A percentile compares a stretch with the other conserved stretches of the same genome.
phyloP scores from a whole-genome alignment of 1,284 basidiomycete species.

The Leccinum fuscescens region DNA sequence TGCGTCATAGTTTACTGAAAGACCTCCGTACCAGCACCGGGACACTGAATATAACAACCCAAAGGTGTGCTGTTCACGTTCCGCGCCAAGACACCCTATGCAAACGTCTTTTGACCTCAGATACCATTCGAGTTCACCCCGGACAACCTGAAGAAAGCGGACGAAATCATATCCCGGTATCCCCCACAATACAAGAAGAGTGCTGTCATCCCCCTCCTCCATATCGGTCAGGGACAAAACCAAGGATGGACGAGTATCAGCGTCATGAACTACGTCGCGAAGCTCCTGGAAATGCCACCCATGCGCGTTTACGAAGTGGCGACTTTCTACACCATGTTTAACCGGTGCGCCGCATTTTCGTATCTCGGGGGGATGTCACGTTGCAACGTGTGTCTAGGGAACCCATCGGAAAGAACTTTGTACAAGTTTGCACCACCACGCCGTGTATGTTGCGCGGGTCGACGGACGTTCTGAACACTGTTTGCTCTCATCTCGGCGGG shows the following conservation, averaged over 20 bases:
- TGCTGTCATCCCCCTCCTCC: conserved; percentile 94
- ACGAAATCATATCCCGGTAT: conserved; percentile 91
- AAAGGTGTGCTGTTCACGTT: conserved; percentile 46
- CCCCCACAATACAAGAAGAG: conserved; percentile 98
- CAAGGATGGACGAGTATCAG: conserved; percentile 98
- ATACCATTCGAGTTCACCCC: conserved; percentile 88
- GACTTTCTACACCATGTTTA: conserved; percentile 99
- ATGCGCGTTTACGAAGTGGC: conserved; percentile 99
- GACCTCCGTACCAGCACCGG: conserved; percentile 65
- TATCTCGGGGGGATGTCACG: neutral
- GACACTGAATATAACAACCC: conserved; percentile 94
- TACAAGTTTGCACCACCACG: conserved; percentile 98
- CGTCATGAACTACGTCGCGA: conserved; percentile 98
- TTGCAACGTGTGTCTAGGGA: conserved; percentile 52
- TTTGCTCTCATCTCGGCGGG: conserved; percentile 81
- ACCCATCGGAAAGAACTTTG: conserved; percentile 92
- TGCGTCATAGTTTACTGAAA: conserved; percentile 9
- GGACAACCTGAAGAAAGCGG: conserved; percentile 80
- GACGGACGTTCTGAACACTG: conserved; percentile 85
- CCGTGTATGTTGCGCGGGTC: conserved; percentile 97
- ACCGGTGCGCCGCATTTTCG: conserved; percentile 55
- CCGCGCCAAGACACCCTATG: neutral
- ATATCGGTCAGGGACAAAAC: conserved; percentile 96
- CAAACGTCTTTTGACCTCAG: conserved; percentile 39
- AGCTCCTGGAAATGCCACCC: conserved; percentile 89